Evolutionary conservation across 176 grass and related monocot genomes (phyloP).

Genomic region (Thalia dealbata): DNA sequence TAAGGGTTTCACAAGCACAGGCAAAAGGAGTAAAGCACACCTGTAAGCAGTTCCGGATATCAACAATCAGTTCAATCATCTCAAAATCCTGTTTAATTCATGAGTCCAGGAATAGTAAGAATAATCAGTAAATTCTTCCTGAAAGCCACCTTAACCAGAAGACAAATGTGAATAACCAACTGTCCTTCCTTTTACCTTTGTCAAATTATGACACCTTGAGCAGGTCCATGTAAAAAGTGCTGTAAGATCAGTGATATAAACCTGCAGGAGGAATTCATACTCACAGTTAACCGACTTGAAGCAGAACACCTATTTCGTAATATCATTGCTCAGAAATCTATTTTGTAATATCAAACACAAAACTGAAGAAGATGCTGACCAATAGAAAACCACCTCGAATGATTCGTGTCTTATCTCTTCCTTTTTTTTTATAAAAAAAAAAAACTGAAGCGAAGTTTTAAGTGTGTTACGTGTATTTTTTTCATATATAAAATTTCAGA

Average conservation of each 20-base stretch:
- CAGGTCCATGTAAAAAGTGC: slow-evolving; percentile 89
- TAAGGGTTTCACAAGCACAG: background rate
- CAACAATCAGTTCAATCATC: slow-evolving; percentile 80
- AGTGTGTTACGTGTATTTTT: too few relatives aligned
- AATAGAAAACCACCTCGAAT: background rate
- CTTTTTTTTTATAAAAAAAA: too few relatives aligned
- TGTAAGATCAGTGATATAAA: slow-evolving; percentile 83
- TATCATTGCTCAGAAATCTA: too few relatives aligned
- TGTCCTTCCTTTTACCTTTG: slow-evolving; percentile 26
- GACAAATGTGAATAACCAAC: background rate
- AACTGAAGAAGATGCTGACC: background rate
- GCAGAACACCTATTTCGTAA: too few relatives aligned
- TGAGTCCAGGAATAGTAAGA: background rate
- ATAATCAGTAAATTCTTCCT: background rate
- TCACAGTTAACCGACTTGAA: background rate
- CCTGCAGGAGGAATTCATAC: slow-evolving; percentile 34
- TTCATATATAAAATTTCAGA: background rate
- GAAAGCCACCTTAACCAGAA: background rate
- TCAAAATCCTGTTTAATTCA: slow-evolving; percentile 52
- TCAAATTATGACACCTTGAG: slow-evolving; percentile 62
- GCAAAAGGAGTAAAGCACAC: slow-evolving; percentile 5
- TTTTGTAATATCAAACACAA: background rate
- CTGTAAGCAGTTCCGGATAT: slow-evolving; percentile 85
- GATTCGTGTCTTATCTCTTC: too few relatives aligned
- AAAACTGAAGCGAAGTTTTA: too few relatives aligned